Conservation (phyloP, 2,329 filamentous ascomycete species). For the Diplodia corticola region DNA sequence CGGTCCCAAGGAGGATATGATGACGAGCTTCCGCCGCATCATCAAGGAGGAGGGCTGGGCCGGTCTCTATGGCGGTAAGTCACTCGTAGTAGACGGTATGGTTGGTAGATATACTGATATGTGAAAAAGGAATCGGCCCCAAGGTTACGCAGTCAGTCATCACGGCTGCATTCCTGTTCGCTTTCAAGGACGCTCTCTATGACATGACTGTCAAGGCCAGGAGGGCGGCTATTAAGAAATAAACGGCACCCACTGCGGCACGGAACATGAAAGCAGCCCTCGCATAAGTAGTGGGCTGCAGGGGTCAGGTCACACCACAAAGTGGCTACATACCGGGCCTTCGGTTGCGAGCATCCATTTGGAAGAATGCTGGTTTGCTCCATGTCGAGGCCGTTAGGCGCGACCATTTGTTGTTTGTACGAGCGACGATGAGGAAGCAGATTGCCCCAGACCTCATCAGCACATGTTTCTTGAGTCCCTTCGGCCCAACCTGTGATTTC, state of each 20-base stretch:
- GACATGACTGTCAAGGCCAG: constrained; percentile 73
- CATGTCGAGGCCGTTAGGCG: not conserved
- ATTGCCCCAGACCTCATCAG: not conserved
- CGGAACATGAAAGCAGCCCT: not conserved
- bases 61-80: constrained; percentile 86
- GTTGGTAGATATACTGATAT: constrained; percentile 28
- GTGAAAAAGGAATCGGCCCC: constrained; percentile 74
- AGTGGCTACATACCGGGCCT: not conserved
- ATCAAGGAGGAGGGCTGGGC: constrained; percentile 86
- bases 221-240: constrained; percentile 35
- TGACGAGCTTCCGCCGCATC: constrained; percentile 74
- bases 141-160: constrained; percentile 97
- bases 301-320: constrained; percentile 14
- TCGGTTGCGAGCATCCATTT: not conserved
- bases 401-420: not conserved
- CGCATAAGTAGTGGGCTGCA: constrained; percentile 5
- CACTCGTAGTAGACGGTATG: not conserved
- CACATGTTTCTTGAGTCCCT: not conserved
- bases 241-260: constrained; percentile 6
- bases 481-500: not conserved
- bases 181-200: constrained; percentile 96
- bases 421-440: not conserved
- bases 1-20: constrained; percentile 77
- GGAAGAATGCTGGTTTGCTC: not conserved
- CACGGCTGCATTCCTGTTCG: constrained; percentile 93